These are phyloP conservation scores for Cyclanthera cordifolia DNA, from an alignment of 306 rosid species.

Conservation along the genomic window DNA sequence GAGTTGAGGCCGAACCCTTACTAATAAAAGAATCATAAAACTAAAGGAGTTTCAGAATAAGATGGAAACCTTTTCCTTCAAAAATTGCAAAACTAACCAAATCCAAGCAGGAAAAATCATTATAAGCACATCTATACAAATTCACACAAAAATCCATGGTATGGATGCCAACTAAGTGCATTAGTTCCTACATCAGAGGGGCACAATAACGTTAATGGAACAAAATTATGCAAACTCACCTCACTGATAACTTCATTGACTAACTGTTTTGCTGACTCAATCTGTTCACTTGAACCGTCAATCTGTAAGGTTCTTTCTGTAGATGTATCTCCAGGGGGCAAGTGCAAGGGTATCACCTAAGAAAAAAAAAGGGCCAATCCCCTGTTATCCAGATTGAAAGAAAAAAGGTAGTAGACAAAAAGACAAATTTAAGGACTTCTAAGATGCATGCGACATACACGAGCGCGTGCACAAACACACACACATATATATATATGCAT, in stretches of 20 bases:
- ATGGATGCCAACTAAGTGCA: background rate
- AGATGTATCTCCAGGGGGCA: conserved; percentile 92
- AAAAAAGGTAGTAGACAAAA: background rate
- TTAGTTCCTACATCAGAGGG: background rate
- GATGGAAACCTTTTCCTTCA: background rate
- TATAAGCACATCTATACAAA: background rate
- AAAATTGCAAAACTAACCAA: background rate
- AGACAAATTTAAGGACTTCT: background rate
- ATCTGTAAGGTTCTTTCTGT: conserved; percentile 72
- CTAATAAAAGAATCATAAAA: background rate
- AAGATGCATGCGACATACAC: background rate
- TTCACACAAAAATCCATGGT: background rate
- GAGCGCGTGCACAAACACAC: too few species aligned
- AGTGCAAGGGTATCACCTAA: conserved; percentile 95
- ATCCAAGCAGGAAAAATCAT: background rate
- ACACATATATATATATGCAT: too few species aligned
- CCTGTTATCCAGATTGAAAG: background rate
- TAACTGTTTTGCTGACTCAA: conserved; percentile 77
- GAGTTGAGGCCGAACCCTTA: background rate
- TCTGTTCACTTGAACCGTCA: conserved; percentile 82
- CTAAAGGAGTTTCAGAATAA: background rate
- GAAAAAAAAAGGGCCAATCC: conserved; percentile 12
- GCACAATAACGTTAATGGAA: conserved; percentile 1
- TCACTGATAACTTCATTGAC: conserved; percentile 75
- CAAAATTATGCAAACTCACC: conserved; percentile 36